phyloP scores from a whole-genome alignment of 2,329 filamentous ascomycete genomes.

The Claviceps sp. region DNA sequence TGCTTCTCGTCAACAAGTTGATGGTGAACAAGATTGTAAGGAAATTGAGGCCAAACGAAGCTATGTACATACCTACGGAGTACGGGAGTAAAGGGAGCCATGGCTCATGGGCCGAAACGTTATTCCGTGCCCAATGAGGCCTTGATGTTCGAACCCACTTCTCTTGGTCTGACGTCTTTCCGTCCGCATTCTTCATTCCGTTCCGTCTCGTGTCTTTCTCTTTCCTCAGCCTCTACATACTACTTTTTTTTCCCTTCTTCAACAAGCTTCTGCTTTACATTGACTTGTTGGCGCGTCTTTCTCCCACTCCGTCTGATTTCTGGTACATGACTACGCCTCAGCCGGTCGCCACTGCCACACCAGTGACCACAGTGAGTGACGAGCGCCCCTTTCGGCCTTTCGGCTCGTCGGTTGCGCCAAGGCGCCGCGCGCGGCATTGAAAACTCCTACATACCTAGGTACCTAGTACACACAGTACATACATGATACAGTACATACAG shows the following conservation, averaged over 20 bases:
- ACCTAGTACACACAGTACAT: too few species aligned
- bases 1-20: too few species aligned
- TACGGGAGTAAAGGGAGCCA: too few species aligned
- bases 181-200: background rate
- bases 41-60: too few species aligned
- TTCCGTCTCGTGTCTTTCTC: background rate
- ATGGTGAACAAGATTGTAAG: too few species aligned
- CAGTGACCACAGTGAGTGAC: background rate
- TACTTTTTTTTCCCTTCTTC: background rate
- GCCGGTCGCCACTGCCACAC: background rate
- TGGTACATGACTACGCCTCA: background rate
- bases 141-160: too few species aligned
- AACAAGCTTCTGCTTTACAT: background rate
- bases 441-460: background rate
- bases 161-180: background rate
- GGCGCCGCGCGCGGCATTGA: background rate
- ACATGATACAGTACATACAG: too few species aligned
- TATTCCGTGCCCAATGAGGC: too few species aligned
- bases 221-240: background rate
- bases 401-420: slow-evolving; percentile 2
- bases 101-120: too few species aligned
- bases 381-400: slow-evolving; percentile 3
- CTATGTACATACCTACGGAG: too few species aligned
- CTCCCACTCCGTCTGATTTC: background rate
- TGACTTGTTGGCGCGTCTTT: background rate